These are phyloP conservation scores for Xerophyta viscosa DNA, from an alignment of 106 monocot genomes.

Conservation along the genomic window DNA sequence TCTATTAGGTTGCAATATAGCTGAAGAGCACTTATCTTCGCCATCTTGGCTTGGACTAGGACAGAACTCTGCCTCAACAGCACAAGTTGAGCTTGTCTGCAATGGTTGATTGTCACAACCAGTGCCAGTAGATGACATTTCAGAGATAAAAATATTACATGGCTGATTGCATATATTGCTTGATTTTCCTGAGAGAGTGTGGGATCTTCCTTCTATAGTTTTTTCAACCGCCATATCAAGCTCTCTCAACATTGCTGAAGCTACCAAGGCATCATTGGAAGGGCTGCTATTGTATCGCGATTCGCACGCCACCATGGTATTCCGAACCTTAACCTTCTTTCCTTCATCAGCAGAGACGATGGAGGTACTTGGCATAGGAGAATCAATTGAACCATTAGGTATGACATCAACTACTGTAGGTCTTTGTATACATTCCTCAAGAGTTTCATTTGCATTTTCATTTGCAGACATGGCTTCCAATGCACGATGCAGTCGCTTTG, in stretches of 20 bases:
- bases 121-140: conserved; percentile 1
- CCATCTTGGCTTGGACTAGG: too few relatives aligned
- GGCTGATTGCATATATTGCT: conserved; percentile 5
- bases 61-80: too few relatives aligned
- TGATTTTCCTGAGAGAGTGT: conserved; percentile 2
- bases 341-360: conserved; percentile 10
- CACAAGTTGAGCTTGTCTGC: too few relatives aligned
- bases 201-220: conserved; percentile 18
- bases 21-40: conserved; percentile 18
- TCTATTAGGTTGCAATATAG: too few relatives aligned
- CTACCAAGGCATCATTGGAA: too few relatives aligned
- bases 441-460: conserved; percentile 40
- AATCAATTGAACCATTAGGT: conserved; percentile 10
- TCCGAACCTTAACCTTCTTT: too few relatives aligned
- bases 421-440: conserved; percentile 21
- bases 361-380: conserved; percentile 1
- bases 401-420: conserved; percentile 9
- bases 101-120: background rate
- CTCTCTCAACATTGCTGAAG: conserved; percentile 8
- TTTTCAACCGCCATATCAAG: background rate
- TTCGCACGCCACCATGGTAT: conserved; percentile 8
- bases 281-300: too few relatives aligned
- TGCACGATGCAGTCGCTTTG: conserved; percentile 96
- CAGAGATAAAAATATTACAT: conserved; percentile 5
- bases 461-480: conserved; percentile 99